A percentile compares a stretch with the other conserved stretches of the same genome.
phyloP scores from a whole-genome alignment of 2,329 filamentous ascomycete genomes.

The Magnaporthiopsis incrustans region DNA sequence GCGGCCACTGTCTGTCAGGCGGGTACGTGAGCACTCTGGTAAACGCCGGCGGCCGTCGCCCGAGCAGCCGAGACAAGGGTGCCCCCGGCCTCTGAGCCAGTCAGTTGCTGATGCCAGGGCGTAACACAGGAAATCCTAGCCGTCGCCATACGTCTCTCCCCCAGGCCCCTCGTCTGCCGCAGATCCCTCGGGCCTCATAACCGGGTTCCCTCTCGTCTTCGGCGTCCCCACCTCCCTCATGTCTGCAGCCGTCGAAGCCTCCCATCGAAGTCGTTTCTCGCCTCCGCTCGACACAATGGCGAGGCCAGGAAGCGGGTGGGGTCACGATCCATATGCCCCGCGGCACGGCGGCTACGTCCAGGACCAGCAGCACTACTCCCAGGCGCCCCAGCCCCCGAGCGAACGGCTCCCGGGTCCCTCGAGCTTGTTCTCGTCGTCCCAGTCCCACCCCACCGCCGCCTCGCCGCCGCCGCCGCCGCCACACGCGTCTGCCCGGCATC shows the following conservation, averaged over 20 bases:
- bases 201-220: conserved; percentile 1
- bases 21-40: neutral
- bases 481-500: neutral
- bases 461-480: conserved; percentile 8
- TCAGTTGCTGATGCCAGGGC: neutral
- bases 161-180: neutral
- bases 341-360: conserved; percentile 9
- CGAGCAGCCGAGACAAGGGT: conserved; percentile 4
- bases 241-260: conserved; percentile 23
- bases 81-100: neutral
- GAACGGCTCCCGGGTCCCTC: conserved; percentile 17
- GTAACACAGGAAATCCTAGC: neutral
- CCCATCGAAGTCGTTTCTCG: conserved; percentile 22
- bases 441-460: conserved; percentile 10
- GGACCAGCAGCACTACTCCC: conserved; percentile 10
- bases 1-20: neutral
- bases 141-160: neutral
- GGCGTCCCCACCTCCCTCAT: conserved; percentile 17
- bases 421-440: conserved; percentile 16
- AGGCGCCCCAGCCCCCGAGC: conserved; percentile 7
- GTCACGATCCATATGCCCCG: conserved; percentile 18
- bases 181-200: neutral
- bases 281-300: conserved; percentile 27
- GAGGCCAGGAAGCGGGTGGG: conserved; percentile 24
- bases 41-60: neutral